Evolutionary conservation across 2,329 filamentous ascomycete genomes (phyloP).

Genomic region (Ciborinia camelliae): DNA sequence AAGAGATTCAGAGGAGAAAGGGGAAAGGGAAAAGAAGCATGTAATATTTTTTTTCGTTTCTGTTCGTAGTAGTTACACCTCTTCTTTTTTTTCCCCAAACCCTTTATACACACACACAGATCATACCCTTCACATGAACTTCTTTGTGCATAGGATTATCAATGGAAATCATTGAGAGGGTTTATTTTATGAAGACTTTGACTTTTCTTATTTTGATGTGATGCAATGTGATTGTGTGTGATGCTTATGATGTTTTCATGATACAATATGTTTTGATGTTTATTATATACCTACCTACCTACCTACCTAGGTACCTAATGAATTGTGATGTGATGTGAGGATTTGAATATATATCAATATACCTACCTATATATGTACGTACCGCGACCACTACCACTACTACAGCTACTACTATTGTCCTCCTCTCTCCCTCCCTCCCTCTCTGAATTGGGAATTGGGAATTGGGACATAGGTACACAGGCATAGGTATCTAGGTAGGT

Average conservation of each 20-base stretch:
- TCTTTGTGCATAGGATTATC: slow-evolving; percentile 28
- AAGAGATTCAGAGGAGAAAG: slow-evolving; percentile 20
- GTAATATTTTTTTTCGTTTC: slow-evolving; percentile 29
- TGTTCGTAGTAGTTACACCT: slow-evolving; percentile 26
- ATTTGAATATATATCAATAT: no score
- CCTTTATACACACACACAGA: not conserved
- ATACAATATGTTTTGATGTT: no score
- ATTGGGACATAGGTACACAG: no score
- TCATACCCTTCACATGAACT: slow-evolving; percentile 10
- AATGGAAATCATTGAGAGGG: slow-evolving; percentile 21
- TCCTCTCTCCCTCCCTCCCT: no score
- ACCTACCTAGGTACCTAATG: no score
- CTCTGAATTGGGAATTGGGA: no score
- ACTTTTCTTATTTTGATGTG: not conserved
- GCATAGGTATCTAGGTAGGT: not conserved
- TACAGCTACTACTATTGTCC: no score
- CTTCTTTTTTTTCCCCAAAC: slow-evolving; percentile 14
- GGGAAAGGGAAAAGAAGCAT: slow-evolving; percentile 23
- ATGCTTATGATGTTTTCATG: no score
- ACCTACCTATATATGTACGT: no score
- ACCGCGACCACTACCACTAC: no score
- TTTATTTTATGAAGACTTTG: slow-evolving; percentile 5
- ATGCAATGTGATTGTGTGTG: slow-evolving; percentile 10
- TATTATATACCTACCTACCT: no score
- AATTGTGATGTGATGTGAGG: no score